phyloP scores from a whole-genome alignment of 78 protist species.

The Tieghemostelium lacteum region DNA sequence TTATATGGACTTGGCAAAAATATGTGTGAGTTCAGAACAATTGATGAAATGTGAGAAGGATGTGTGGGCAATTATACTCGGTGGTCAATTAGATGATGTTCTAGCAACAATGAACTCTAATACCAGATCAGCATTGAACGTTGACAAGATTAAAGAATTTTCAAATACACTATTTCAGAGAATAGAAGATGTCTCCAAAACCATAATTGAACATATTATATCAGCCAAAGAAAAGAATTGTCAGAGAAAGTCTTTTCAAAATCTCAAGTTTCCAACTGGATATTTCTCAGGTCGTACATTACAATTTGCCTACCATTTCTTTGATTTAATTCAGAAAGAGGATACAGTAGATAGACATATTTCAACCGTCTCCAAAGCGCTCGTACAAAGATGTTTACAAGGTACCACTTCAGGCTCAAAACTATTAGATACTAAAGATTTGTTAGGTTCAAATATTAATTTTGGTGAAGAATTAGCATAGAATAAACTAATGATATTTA shows the following conservation, averaged over 20 bases:
- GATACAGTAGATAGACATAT: background rate
- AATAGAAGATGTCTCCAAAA: conserved; percentile 2
- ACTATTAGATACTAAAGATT: conserved; percentile 16
- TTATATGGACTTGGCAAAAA: conserved; percentile 19
- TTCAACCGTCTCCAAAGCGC: background rate
- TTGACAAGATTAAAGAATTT: conserved; percentile 3
- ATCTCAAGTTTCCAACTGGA: background rate
- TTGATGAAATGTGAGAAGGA: conserved; percentile 16
- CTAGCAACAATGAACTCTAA: background rate
- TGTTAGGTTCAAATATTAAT: no score
- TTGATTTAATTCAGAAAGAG: conserved; percentile 19
- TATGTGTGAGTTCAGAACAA: background rate
- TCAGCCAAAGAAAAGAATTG: conserved; percentile 14
- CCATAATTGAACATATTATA: conserved; percentile 2
- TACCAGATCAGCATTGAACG: background rate
- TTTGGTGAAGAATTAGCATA: no score
- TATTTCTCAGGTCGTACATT: background rate
- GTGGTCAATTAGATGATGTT: conserved; percentile 35
- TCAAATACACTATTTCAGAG: background rate
- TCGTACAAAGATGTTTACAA: conserved; percentile 1
- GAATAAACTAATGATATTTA: no score
- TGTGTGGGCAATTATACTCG: conserved; percentile 31
- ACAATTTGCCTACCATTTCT: conserved; percentile 8
- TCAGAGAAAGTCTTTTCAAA: no score
- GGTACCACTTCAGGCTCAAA: conserved; percentile 2